Evolutionary conservation across 148 eudicot species (phyloP), one percentile per base, ranked within the genome.

Genomic region (Vaccinium macrocarpon): DNA sequence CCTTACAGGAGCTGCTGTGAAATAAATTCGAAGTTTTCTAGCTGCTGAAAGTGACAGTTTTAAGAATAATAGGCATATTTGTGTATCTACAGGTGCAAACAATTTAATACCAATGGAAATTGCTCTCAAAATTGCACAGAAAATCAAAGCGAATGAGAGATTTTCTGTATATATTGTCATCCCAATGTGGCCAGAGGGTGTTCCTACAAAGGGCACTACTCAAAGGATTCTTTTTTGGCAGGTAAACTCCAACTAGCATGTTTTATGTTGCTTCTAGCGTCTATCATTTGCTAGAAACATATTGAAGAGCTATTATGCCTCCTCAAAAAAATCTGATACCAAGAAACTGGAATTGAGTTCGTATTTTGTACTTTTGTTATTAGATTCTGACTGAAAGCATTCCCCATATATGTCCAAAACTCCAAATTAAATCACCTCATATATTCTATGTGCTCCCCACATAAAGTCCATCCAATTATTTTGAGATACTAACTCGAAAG

Each of bases 121-220:
- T 32, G 98, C 96, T 86, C 91, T 95, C 52, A 95, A 95, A 86
- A 86, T 95, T 81, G 97, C 95, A 1, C 89, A 83, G 61, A 96
- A 96, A 90, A 96, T 94, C 84, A 85, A 93, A 88, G 91, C 92
- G 15, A 83, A 88, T 74, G 98, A 96, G 89, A 91, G 95, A 82
- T 96, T 96, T 85, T 86, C 94, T 75, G 99, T 80, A 32, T 94
- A 96, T 81, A 89, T 96, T 64, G 87, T 96, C 51, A 80, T 96
- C 79, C 99, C 99, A 81, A 96, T 96, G 98, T 96, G 99, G 99
- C 99, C 99, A 4, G 99, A 96, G 85, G 99, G 99, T 82, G 93
- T 89, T 86, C 99, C 99, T 76, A 88, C 93, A 77, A 85, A 92
- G 80, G 81, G 85, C 80, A 72, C 95, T 18, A 91, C 86, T 79